phyloP scores from a whole-genome alignment of 1,139 yeast genomes.

The Blastobotrys capitulatus region DNA sequence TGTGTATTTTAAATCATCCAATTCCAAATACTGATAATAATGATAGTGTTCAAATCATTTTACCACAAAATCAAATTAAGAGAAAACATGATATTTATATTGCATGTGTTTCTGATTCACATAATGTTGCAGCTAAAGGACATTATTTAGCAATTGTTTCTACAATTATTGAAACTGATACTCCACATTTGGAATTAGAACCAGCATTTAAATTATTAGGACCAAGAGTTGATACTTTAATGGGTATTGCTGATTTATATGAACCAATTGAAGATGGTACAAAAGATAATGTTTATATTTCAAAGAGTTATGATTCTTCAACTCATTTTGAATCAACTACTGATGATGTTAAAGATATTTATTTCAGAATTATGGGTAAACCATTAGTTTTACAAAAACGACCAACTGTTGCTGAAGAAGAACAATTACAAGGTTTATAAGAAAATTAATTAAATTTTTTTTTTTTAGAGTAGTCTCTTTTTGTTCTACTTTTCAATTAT shows the following conservation, averaged over 20 bases:
- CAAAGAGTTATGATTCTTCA: constrained; percentile 88
- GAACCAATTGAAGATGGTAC: constrained; percentile 86
- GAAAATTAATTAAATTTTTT: too few relatives aligned
- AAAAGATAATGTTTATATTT: constrained; percentile 69
- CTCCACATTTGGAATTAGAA: constrained; percentile 88
- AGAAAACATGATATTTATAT: constrained; percentile 93
- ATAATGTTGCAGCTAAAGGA: constrained; percentile 87
- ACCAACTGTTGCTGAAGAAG: constrained; percentile 58
- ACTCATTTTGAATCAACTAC: constrained; percentile 96
- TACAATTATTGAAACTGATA: constrained; percentile 88
- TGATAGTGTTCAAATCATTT: constrained; percentile 89
- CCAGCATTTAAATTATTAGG: constrained; percentile 94
- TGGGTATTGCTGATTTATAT: constrained; percentile 90
- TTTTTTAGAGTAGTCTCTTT: not conserved
- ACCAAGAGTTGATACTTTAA: constrained; percentile 69
- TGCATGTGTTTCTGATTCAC: constrained; percentile 85
- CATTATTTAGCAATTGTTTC: constrained; percentile 91
- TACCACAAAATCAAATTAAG: constrained; percentile 93
- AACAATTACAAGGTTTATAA: constrained; percentile 18
- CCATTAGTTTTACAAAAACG: constrained; percentile 83
- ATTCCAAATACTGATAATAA: constrained; percentile 75
- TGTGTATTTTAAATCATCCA: constrained; percentile 89
- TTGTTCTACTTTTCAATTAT: too few relatives aligned
- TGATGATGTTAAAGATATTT: constrained; percentile 92
- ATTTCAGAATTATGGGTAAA: constrained; percentile 87